phyloP scores from a whole-genome alignment of 1,284 basidiomycete species.

The Earliella scabrosa region DNA sequence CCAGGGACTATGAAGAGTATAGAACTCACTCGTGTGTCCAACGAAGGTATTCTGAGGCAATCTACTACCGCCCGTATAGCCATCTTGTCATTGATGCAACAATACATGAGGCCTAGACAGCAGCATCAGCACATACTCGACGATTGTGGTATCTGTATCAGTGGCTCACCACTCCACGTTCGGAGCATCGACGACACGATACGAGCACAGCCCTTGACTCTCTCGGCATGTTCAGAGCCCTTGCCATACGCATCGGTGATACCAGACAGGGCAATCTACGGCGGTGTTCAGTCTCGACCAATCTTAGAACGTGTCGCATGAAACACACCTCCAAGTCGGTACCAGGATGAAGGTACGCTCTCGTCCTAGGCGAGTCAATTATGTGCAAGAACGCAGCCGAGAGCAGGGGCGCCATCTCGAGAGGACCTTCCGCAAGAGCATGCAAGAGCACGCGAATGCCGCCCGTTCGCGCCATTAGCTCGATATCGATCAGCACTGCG shows the following conservation, averaged over 20 bases:
- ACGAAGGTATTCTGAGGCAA: slow-evolving; percentile 86
- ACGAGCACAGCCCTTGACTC: slow-evolving; percentile 77
- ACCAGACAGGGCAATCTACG: slow-evolving; percentile 83
- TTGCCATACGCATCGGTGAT: slow-evolving; percentile 93
- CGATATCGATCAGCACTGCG: slow-evolving; percentile 82
- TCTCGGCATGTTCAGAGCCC: slow-evolving; percentile 74
- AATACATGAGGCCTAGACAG: slow-evolving; percentile 89
- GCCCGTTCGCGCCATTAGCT: slow-evolving; percentile 81
- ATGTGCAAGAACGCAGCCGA: slow-evolving; percentile 85
- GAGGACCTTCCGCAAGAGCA: slow-evolving; percentile 85
- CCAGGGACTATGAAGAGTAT: slow-evolving; percentile 1
- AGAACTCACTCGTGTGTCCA: slow-evolving; percentile 76
- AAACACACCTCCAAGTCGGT: slow-evolving; percentile 88
- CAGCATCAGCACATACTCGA: background rate
- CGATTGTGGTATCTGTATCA: background rate
- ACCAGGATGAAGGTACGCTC: slow-evolving; percentile 81
- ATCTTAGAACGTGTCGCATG: background rate
- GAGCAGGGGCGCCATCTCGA: slow-evolving; percentile 86
- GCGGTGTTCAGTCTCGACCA: background rate
- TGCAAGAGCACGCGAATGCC: slow-evolving; percentile 90
- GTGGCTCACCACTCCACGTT: slow-evolving; percentile 89
- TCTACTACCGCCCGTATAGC: slow-evolving; percentile 88
- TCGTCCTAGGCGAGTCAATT: slow-evolving; percentile 84
- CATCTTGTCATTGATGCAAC: slow-evolving; percentile 88
- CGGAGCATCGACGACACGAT: slow-evolving; percentile 86